Evolutionary conservation across 2,329 filamentous ascomycete genomes (phyloP), one percentile per base, ranked within the genome.

Genomic region (Periglandula ipomoeae): DNA sequence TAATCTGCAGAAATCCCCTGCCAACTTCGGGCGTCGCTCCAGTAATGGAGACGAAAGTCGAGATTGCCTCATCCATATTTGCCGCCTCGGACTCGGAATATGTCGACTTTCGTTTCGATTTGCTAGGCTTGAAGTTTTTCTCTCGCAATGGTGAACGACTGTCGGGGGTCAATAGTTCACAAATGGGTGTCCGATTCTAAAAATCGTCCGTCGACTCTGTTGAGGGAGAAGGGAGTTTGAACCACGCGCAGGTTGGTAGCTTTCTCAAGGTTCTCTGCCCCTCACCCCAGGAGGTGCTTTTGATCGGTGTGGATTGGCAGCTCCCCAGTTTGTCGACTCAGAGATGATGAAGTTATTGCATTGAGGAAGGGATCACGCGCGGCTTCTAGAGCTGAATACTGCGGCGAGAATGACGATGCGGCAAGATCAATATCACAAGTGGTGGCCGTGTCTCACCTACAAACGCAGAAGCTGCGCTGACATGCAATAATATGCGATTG

Each of bases 21-120:
- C 91, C 93, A 54, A 90, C 81, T 55, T 84, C 75, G 24, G 83
- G 76, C 53, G 76, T 81, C 51, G 85, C 80, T 57, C 82, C 84
- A 35, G 93, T 97, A 64, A 98, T 86, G 67, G 78, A 75, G 60
- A 82, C 81, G 65, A 98, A 96, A 60, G 82, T 81, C 54, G 79
- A 78, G 57, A 96, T 79, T 50, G 84, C 79, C 56, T 84, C 82
- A 58, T 86, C 85, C 82, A 87, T 87, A 54, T 40, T 49, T 26
- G 20, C 24, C 27, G 30, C 30, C 15, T 30, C 26, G 15, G 15
- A 30, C 37, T 39, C 11, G 2, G n/a, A 24, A 13, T 23, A 5
- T 26, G 15, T 30, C 19, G 23, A 39, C 8, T 9, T 10, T 6
- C 15, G 30, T 23, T 24, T 23, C 4, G 11, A 23, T 7, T 15